Evolutionary conservation across 768 basidiomycete genomes (phyloP).

Genomic region (Fibroporia radiculosa): DNA sequence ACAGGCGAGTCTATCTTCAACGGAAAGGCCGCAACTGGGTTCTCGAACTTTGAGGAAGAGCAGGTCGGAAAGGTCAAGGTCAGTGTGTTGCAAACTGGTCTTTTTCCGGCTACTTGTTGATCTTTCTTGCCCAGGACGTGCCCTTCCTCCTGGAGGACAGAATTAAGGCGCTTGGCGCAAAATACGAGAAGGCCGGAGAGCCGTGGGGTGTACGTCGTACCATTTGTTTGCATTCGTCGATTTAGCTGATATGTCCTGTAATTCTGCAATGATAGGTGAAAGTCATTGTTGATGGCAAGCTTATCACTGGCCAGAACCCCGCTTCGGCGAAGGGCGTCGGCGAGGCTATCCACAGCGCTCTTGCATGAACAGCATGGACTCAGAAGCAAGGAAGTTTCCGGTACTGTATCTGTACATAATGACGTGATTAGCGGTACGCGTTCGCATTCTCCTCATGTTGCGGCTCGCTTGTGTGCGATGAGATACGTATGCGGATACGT

Average conservation of each 20-base stretch:
- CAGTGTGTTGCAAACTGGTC: constrained; percentile 15
- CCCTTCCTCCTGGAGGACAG: constrained; percentile 70
- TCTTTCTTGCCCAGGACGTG: constrained; percentile 32
- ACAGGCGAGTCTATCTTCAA: constrained; percentile 59
- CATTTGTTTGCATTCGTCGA: neutral
- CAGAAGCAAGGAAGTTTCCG: too few relatives aligned
- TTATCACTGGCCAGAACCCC: constrained; percentile 73
- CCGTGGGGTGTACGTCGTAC: constrained; percentile 44
- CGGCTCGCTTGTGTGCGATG: too few relatives aligned
- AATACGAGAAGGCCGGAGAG: constrained; percentile 48
- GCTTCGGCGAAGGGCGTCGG: constrained; percentile 52
- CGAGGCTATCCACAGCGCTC: constrained; percentile 45
- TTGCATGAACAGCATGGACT: neutral
- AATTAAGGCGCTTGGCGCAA: constrained; percentile 57
- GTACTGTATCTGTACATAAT: too few relatives aligned
- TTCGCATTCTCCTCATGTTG: too few relatives aligned
- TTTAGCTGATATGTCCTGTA: neutral
- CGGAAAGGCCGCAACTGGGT: constrained; percentile 52
- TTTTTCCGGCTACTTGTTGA: neutral
- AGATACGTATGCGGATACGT: too few relatives aligned
- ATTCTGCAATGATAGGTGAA: constrained; percentile 22
- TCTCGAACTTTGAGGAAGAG: constrained; percentile 67
- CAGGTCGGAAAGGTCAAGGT: constrained; percentile 37
- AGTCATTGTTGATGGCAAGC: constrained; percentile 49
- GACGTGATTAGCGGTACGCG: too few relatives aligned